A percentile compares a stretch with the other conserved stretches of the same genome.
These are phyloP conservation scores for Tylopilus rubrobrunneus DNA, from an alignment of 768 basidiomycete species.

Conservation along the genomic window DNA sequence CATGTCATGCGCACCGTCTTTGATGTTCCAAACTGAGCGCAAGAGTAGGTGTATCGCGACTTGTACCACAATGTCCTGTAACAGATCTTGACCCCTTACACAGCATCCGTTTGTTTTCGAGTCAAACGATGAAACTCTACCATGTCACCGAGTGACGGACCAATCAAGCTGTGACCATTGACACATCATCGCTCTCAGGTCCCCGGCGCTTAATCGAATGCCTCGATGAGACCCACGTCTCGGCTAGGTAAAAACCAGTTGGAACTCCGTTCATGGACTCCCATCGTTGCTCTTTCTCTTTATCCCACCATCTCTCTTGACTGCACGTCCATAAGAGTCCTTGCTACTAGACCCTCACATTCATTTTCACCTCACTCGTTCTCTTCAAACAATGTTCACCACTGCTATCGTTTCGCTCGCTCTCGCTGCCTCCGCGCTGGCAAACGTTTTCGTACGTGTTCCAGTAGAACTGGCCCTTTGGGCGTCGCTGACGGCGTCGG, in stretches of 20 bases:
- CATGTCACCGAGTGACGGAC: background rate
- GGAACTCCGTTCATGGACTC: constrained; percentile 29
- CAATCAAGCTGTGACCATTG: background rate
- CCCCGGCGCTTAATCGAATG: background rate
- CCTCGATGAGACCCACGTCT: background rate
- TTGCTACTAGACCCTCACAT: constrained; percentile 14
- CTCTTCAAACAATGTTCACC: constrained; percentile 34
- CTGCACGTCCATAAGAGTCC: background rate
- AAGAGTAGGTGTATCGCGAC: constrained; percentile 14
- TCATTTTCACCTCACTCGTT: constrained; percentile 22
- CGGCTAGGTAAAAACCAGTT: constrained; percentile 15
- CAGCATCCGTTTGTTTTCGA: background rate
- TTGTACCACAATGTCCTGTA: background rate
- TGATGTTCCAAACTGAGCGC: constrained; percentile 34
- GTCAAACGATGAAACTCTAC: background rate
- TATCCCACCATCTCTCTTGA: background rate
- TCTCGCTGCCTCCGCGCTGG: no score
- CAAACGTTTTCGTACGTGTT: no score
- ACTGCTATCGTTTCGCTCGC: no score
- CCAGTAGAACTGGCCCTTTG: no score
- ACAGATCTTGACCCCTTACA: constrained; percentile 6
- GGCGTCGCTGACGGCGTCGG: no score
- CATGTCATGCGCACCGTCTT: constrained; percentile 70
- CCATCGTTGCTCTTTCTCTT: background rate
- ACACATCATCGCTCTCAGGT: background rate